These are phyloP conservation scores for Boletus rubroflammeus DNA, from an alignment of 768 basidiomycete species.

Conservation along the genomic window DNA sequence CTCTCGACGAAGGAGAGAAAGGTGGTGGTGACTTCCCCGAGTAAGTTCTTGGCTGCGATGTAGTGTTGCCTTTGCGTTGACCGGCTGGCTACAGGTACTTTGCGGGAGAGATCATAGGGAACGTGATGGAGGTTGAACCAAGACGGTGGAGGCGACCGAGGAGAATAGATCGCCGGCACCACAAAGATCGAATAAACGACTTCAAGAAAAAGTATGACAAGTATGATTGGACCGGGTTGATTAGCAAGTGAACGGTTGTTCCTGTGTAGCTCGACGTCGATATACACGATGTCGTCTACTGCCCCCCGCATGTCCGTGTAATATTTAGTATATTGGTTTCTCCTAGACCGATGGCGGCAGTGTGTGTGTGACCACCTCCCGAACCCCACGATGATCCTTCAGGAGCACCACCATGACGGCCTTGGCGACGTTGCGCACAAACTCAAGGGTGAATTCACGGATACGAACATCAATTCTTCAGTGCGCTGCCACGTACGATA, in stretches of 20 bases:
- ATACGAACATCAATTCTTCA: not conserved
- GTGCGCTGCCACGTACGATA: not conserved
- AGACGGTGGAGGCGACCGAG: slow-evolving; percentile 81
- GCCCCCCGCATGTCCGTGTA: not conserved
- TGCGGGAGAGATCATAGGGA: slow-evolving; percentile 92
- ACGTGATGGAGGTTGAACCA: slow-evolving; percentile 82
- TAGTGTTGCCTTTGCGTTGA: slow-evolving; percentile 1
- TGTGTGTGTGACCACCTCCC: not conserved
- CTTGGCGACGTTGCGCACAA: slow-evolving; percentile 3
- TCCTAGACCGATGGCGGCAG: not conserved
- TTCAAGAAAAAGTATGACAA: slow-evolving; percentile 75
- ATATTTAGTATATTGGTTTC: not conserved
- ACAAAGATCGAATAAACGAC: slow-evolving; percentile 62
- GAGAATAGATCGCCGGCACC: slow-evolving; percentile 63
- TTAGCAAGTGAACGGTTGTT: slow-evolving; percentile 36
- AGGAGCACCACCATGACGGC: not conserved
- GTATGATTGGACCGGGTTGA: slow-evolving; percentile 80
- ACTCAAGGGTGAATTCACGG: not conserved
- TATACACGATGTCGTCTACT: not conserved
- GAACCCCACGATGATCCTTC: not conserved
- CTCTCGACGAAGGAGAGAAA: slow-evolving; percentile 80
- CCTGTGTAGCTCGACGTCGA: not conserved
- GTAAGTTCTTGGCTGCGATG: slow-evolving; percentile 39
- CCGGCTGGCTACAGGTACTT: slow-evolving; percentile 65
- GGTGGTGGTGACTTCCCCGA: slow-evolving; percentile 89